Evolutionary conservation across 83 land plant species (phyloP), one percentile per base, ranked within the genome.

Genomic region (Picea engelmannii): DNA sequence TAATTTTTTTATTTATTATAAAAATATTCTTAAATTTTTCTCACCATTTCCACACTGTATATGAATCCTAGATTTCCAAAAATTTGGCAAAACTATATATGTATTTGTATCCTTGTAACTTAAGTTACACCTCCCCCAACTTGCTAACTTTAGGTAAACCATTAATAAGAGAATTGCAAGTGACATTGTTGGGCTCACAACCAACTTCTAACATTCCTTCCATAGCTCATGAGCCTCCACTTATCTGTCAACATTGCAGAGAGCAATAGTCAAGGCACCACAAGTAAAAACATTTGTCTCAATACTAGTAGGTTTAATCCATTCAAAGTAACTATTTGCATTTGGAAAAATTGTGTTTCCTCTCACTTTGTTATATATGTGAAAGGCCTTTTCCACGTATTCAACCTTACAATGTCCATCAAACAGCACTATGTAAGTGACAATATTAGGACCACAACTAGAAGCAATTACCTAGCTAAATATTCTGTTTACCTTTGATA

Each of bases 181-280:
- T 88, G 10, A 91, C 78, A 59, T 81, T 81, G 73, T 86, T 91
- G 17, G 95, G 95, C 82, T 91, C 84, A 82, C 89, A 89, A 79
- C 90, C 91, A 81, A 60, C 74, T 7, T 12, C 49, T 68, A 68
- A 83, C 95, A 93, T 93, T 82, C 88, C 47, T 93, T 88, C 84
- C 89, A 83, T 76, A 93, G 85, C 76, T 93, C 83, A 79, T 81
- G 76, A 49, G 95, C 95, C 82, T 93, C 93, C 62, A 20, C 82
- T 21, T 89, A 88, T 66, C 86, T 90, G 75, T 92, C 88, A 18
- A 69, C 89, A 83, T 91, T 95, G 85, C 93, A 96, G 66, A 90
- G 88, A 75, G 96, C 98, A 85, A 89, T 89, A 62, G 93, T 81
- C 63, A 94, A 78, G 35, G 94, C 95, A 61, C 93, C 92, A 88